phyloP scores from a whole-genome alignment of 2,329 filamentous ascomycete genomes.

The Elsinoe necatrix region DNA sequence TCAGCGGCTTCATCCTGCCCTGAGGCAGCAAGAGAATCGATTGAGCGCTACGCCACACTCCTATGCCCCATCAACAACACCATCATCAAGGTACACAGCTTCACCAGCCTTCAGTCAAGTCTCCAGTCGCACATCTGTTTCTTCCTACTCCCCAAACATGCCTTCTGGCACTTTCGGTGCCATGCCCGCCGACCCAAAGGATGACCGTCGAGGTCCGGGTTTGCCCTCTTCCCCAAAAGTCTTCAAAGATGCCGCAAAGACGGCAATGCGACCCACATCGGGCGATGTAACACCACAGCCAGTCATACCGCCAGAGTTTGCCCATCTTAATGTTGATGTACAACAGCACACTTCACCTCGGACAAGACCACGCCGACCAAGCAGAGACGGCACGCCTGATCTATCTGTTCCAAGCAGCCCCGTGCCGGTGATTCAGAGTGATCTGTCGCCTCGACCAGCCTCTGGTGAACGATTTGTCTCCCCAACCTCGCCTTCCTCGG shows the following conservation, averaged over 20 bases:
- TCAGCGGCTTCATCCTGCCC: conserved; percentile 49
- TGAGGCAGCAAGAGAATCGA: conserved; percentile 40
- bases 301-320: conserved; percentile 30
- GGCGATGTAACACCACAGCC: conserved; percentile 5
- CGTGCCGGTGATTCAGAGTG: conserved; percentile 49
- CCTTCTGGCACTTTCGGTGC: conserved; percentile 13
- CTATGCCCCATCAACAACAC: conserved; percentile 59
- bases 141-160: conserved; percentile 62
- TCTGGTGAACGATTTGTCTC: conserved; percentile 38
- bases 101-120: conserved; percentile 65
- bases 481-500: conserved; percentile 24
- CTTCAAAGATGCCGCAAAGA: conserved; percentile 17
- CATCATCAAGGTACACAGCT: conserved; percentile 66
- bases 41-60: conserved; percentile 5
- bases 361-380: conserved; percentile 38
- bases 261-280: background rate
- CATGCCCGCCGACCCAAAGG: conserved; percentile 1
- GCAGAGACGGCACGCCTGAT: conserved; percentile 38
- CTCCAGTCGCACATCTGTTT: conserved; percentile 70
- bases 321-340: conserved; percentile 54
- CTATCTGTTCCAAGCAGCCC: conserved; percentile 38
- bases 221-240: conserved; percentile 16
- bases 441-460: conserved; percentile 42
- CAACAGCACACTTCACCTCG: conserved; percentile 37
- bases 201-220: conserved; percentile 13